Evolutionary conservation across 2,329 filamentous ascomycete genomes (phyloP).

Genomic region (Microdochium nivale): DNA sequence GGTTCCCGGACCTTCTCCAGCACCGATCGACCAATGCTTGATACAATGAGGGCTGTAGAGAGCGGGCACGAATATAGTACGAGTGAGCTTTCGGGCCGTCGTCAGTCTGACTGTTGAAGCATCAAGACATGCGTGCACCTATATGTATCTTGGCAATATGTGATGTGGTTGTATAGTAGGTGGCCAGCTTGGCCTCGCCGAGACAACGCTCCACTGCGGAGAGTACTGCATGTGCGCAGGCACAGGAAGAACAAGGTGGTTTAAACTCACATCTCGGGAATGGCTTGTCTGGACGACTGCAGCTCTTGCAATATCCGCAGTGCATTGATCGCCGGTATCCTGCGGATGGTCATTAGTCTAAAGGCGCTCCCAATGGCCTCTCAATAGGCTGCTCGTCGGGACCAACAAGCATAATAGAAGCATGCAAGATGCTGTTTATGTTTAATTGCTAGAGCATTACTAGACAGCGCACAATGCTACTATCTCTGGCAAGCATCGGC

Average conservation of each 20-base stretch:
- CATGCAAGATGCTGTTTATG: too few relatives aligned
- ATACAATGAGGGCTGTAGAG: constrained; percentile 58
- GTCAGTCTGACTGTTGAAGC: constrained; percentile 14
- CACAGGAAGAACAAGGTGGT: not conserved
- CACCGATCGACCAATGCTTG: constrained; percentile 64
- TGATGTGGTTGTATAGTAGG: too few relatives aligned
- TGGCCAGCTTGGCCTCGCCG: too few relatives aligned
- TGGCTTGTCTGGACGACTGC: not conserved
- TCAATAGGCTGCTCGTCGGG: too few relatives aligned
- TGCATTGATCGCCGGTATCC: not conserved
- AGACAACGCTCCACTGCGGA: too few relatives aligned
- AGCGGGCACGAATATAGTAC: constrained; percentile 59
- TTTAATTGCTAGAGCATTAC: too few relatives aligned
- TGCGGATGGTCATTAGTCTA: not conserved
- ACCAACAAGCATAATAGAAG: too few relatives aligned
- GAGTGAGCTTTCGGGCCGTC: constrained; percentile 47
- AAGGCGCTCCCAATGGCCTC: not conserved
- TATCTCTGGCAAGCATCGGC: too few relatives aligned
- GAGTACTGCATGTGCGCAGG: constrained; percentile 3
- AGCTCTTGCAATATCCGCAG: not conserved
- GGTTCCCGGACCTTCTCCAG: constrained; percentile 65
- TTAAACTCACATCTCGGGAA: not conserved
- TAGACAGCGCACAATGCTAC: too few relatives aligned
- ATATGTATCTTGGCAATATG: too few relatives aligned
- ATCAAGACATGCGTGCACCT: constrained; percentile 1